Conservation (phyloP, 805 yeast species). For the Kregervanrija delftensis region DNA sequence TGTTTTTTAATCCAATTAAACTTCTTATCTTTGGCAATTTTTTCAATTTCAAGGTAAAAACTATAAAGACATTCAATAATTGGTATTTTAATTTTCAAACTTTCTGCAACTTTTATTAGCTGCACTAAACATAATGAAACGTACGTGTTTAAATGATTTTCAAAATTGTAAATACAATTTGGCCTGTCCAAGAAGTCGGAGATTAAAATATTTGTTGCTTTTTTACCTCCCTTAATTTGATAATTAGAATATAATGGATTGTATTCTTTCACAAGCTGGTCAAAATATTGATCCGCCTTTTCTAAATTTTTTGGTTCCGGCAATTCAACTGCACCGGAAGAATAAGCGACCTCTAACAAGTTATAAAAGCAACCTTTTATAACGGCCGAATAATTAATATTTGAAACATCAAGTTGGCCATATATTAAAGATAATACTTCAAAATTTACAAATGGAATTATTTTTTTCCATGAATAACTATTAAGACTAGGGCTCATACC, state of each 20-base stretch:
- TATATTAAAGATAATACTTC: constrained; percentile 18
- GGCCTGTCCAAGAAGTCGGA: constrained; percentile 9
- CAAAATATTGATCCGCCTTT: constrained; percentile 11
- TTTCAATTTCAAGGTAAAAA: constrained; percentile 16
- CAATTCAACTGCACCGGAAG: constrained; percentile 20
- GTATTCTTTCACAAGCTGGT: constrained; percentile 15
- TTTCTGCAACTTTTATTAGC: constrained; percentile 10
- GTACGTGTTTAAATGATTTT: constrained; percentile 12
- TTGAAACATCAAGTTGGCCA: constrained; percentile 11
- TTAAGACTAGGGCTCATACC: constrained; percentile 22
- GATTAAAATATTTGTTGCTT: constrained; percentile 1
- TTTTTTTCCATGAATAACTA: constrained; percentile 24
- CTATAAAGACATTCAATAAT: constrained; percentile 17
- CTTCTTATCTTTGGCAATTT: constrained; percentile 7
- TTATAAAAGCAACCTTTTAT: constrained; percentile 19
- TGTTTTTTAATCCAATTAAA: constrained; percentile 17
- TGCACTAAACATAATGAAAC: constrained; percentile 17
- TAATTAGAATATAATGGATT: constrained; percentile 12
- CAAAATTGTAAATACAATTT: constrained; percentile 17
- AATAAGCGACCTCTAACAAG: constrained; percentile 16
- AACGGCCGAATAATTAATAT: constrained; percentile 6
- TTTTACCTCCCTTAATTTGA: not conserved
- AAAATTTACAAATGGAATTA: constrained; percentile 20
- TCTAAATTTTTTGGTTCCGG: constrained; percentile 16
- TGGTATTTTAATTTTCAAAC: constrained; percentile 12